A percentile compares a stretch with the other conserved stretches of the same genome.
Evolutionary conservation across 352 stramenopile species (phyloP).

Genomic region (Phytopythium sindhum): DNA sequence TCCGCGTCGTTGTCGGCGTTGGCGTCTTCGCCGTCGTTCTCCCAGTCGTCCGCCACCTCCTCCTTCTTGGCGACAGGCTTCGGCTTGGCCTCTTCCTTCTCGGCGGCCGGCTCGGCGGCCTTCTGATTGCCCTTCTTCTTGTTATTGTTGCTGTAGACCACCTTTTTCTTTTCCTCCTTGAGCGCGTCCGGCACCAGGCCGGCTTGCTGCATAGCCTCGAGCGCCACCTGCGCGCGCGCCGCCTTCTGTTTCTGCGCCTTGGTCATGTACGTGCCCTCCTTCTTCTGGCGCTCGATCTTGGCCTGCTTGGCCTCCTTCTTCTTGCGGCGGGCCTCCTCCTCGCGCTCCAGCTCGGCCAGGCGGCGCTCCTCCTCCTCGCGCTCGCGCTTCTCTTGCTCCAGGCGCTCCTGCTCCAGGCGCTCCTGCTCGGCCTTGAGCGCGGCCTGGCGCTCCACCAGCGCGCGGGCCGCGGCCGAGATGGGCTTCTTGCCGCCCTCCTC

Average conservation of each 20-base stretch:
- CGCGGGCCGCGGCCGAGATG: constrained; percentile 64
- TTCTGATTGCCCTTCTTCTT: constrained; percentile 62
- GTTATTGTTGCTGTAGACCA: constrained; percentile 91
- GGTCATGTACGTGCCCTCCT: constrained; percentile 98
- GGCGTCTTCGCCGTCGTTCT: constrained; percentile 43
- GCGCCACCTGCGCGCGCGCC: constrained; percentile 77
- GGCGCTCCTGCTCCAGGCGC: constrained; percentile 67
- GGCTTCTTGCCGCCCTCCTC: constrained; percentile 68
- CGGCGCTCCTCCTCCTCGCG: constrained; percentile 66
- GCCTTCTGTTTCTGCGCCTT: constrained; percentile 97
- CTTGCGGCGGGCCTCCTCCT: constrained; percentile 70
- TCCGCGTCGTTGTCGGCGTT: constrained; percentile 41
- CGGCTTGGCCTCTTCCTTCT: constrained; percentile 31
- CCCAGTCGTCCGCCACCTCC: constrained; percentile 69
- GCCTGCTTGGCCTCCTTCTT: constrained; percentile 82
- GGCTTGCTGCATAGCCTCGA: constrained; percentile 92
- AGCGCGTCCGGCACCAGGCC: constrained; percentile 71
- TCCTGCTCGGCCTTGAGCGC: constrained; percentile 74
- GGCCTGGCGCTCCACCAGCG: constrained; percentile 70
- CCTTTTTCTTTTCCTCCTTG: constrained; percentile 85
- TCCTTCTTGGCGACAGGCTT: constrained; percentile 37
- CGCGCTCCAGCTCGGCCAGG: constrained; percentile 31
- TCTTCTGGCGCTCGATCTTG: constrained; percentile 94
- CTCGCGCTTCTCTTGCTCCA: constrained; percentile 53
- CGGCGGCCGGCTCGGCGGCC: constrained; percentile 27